Evolutionary conservation across 495 filamentous ascomycete species (phyloP).

Genomic region (Ascodesmis nigricans): DNA sequence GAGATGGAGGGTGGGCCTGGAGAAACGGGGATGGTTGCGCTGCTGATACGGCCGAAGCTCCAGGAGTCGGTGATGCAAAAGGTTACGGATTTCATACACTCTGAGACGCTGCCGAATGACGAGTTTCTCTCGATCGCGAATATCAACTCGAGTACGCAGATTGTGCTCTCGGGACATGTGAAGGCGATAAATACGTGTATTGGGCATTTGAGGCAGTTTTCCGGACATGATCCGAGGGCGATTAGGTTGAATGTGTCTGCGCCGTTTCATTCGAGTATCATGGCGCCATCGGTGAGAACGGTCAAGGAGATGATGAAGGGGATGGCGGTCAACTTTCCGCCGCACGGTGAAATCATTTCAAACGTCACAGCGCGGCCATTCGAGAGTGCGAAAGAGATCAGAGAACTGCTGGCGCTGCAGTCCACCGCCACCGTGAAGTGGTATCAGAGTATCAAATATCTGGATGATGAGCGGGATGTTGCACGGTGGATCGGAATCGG

Average conservation of each 20-base stretch:
- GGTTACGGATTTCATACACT: constrained; percentile 60
- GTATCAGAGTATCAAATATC: constrained; percentile 78
- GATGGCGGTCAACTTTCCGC: constrained; percentile 22
- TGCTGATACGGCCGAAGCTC: constrained; percentile 63
- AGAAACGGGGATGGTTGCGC: constrained; percentile 80
- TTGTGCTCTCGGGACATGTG: constrained; percentile 78
- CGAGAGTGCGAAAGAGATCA: constrained; percentile 43
- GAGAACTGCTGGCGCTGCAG: constrained; percentile 49
- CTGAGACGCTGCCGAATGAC: constrained; percentile 39
- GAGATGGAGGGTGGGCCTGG: constrained; percentile 32
- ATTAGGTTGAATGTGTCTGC: constrained; percentile 72
- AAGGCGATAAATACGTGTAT: constrained; percentile 66
- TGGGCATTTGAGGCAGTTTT: constrained; percentile 73
- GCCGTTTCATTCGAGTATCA: constrained; percentile 82
- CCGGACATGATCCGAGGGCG: constrained; percentile 77
- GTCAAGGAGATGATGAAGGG: constrained; percentile 42
- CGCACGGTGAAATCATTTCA: constrained; percentile 38
- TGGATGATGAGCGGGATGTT: constrained; percentile 70
- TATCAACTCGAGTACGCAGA: constrained; percentile 87
- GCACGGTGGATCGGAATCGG: constrained; percentile 82
- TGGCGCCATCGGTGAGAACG: constrained; percentile 58
- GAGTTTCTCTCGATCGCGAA: constrained; percentile 84
- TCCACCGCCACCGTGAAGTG: constrained; percentile 78
- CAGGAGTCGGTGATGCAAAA: constrained; percentile 42
- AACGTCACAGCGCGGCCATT: constrained; percentile 75